A percentile compares a stretch with the other conserved stretches of the same genome.
These are phyloP conservation scores for Solanum stenotomum DNA, from an alignment of 257 asterid genomes.

Conservation along the genomic window DNA sequence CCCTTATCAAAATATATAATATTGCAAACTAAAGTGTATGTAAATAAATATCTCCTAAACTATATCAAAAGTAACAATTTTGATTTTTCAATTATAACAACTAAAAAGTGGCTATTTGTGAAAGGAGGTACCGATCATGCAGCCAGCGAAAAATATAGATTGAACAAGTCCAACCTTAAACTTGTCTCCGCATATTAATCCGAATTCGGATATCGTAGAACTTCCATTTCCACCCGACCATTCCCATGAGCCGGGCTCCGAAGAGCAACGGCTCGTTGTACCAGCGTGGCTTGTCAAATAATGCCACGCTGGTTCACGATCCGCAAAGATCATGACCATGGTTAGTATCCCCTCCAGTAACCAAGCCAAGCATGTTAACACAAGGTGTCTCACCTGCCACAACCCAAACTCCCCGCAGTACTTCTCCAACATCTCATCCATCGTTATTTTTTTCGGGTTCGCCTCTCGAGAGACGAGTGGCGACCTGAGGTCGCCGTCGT, in stretches of 20 bases:
- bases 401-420: slow-evolving; percentile 74
- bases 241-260: slow-evolving; percentile 55
- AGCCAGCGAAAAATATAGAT: slow-evolving; percentile 69
- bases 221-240: slow-evolving; percentile 56
- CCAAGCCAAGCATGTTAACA: slow-evolving; percentile 68
- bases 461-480: slow-evolving; percentile 24
- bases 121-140: slow-evolving; percentile 56
- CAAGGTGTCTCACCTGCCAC: slow-evolving; percentile 70
- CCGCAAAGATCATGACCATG: slow-evolving; percentile 87
- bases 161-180: slow-evolving; percentile 76
- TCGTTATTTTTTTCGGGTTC: slow-evolving; percentile 23
- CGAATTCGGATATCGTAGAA: slow-evolving; percentile 68
- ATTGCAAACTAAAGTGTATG: too few species aligned
- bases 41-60: too few species aligned
- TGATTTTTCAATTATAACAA: neutral
- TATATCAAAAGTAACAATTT: neutral
- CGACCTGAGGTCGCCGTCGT: slow-evolving; percentile 11
- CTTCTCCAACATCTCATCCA: slow-evolving; percentile 59
- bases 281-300: slow-evolving; percentile 42
- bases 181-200: slow-evolving; percentile 56
- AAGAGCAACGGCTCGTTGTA: neutral
- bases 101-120: neutral
- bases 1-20: too few species aligned
- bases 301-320: slow-evolving; percentile 65
- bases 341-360: slow-evolving; percentile 72